A percentile compares a stretch with the other conserved stretches of the same genome.
Evolutionary conservation across 2,329 filamentous ascomycete genomes (phyloP).

Genomic region (Spiromastix sp.): DNA sequence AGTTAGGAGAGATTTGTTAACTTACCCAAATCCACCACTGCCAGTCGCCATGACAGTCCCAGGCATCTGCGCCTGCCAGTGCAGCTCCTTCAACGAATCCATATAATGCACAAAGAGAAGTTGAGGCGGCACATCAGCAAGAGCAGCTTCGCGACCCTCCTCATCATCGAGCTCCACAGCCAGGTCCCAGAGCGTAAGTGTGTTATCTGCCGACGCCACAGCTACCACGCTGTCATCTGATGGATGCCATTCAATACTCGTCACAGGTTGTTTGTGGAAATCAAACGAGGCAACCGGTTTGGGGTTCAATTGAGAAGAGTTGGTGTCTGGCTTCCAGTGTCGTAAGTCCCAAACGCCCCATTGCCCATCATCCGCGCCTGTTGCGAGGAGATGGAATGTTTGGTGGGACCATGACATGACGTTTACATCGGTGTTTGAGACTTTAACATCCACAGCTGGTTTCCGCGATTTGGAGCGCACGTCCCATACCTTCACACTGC

Average conservation of each 20-base stretch:
- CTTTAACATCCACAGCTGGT: conserved; percentile 76
- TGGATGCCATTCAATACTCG: conserved; percentile 92
- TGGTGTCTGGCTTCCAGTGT: conserved; percentile 69
- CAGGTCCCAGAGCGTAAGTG: conserved; percentile 91
- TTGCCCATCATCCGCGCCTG: conserved; percentile 83
- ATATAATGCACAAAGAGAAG: conserved; percentile 95
- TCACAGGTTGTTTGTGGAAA: conserved; percentile 96
- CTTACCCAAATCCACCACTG: conserved; percentile 64
- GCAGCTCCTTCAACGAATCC: conserved; percentile 85
- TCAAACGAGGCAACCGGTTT: conserved; percentile 84
- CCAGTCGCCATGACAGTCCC: conserved; percentile 84
- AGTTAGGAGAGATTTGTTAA: conserved; percentile 9
- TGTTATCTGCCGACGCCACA: conserved; percentile 86
- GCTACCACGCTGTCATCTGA: conserved; percentile 93
- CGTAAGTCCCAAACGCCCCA: conserved; percentile 96
- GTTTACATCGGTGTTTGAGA: conserved; percentile 81
- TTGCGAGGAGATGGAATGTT: conserved; percentile 80
- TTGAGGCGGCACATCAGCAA: conserved; percentile 86
- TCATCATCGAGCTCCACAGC: conserved; percentile 95
- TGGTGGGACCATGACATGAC: conserved; percentile 91
- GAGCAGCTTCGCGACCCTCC: conserved; percentile 79
- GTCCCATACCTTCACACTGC: conserved; percentile 94
- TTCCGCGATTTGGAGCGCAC: conserved; percentile 80
- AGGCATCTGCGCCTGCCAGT: conserved; percentile 96
- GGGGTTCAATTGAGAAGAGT: conserved; percentile 45